Base-by-base conservation (phyloP, 2,329 filamentous ascomycete genomes). In the Alternaria sp. region DNA sequence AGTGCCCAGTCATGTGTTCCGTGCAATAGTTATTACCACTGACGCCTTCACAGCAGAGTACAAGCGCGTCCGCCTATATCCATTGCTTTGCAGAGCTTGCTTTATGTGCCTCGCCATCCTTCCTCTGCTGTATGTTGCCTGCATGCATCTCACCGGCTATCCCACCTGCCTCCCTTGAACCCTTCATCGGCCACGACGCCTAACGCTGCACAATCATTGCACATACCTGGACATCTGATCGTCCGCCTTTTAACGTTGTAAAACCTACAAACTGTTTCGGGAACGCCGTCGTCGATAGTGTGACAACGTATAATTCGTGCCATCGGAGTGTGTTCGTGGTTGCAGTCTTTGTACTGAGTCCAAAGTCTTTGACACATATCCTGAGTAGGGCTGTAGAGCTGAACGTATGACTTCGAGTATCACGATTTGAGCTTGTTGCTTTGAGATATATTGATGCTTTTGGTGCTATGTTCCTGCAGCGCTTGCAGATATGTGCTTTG, bases 311-410 rank as follows among this genome's bases (percentile, higher is more conserved):
- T 32, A 3, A 6, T 36, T 20, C 43, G 51, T 16, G 34, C 9
- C 48, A 57, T 59, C 3, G 43, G 42, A 4, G 12, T 14, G 12
- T 54, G 18, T 20, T 59, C 56, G 43, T 59, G 51, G 28, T 54
- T 54, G 28, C 56, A 54, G 28, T 59, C 26, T 16, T 24, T 39
- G 32, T 59, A 36, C 14, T 59, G 56, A 1, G 51, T 59, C 56
- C 56, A 59, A 1, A 9, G 9, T 26, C 24, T 26, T 43, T 47
- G 20, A 42, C 56, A 59, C 51, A 54, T 57, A 5, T 39, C 8
- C 36, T 8, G 4, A 46, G 7, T 20, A 39, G 14, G 12, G 26
- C 34, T 38, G 34, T 24, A 20, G 9, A 16, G 18, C 20, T 48
- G 2, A 12, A 12, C 41, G 41, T 34, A 22, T 34, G 28, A 26